Evolutionary conservation across 257 asterid species (phyloP).

Genomic region (Solanum ossicruentum): DNA sequence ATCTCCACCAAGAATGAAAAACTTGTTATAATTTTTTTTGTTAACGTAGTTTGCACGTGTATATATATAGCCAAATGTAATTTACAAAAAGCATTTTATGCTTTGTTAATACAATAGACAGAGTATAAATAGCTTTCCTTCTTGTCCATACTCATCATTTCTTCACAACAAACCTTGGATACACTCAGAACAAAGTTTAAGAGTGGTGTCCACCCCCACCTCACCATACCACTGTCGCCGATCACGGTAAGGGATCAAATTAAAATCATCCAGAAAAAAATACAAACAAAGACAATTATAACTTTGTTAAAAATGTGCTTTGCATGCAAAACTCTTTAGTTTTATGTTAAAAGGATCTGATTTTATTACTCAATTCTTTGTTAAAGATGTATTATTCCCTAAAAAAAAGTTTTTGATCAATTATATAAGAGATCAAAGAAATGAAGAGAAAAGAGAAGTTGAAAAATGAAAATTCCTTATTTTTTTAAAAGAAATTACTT

Average conservation of each 20-base stretch:
- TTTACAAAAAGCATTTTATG: neutral
- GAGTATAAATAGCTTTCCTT: neutral
- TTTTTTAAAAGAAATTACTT: no score
- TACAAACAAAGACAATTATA: neutral
- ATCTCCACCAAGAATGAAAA: no score
- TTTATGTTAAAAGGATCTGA: neutral
- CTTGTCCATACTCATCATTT: neutral
- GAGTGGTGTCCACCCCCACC: neutral
- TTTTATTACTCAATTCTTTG: neutral
- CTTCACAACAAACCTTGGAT: neutral
- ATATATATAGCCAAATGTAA: neutral
- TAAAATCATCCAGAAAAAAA: neutral
- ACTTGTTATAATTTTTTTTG: no score
- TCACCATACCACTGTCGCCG: neutral
- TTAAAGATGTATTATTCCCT: neutral
- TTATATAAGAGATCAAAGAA: neutral
- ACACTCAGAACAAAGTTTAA: neutral
- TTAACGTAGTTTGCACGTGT: no score
- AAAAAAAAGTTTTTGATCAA: neutral
- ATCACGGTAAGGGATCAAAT: neutral
- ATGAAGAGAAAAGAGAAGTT: neutral
- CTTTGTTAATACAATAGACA: neutral
- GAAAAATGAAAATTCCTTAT: no score
- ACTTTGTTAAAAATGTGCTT: neutral
- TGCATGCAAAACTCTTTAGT: neutral